phyloP scores from a whole-genome alignment of 352 stramenopile genomes.

The Blastocystis sp. region DNA sequence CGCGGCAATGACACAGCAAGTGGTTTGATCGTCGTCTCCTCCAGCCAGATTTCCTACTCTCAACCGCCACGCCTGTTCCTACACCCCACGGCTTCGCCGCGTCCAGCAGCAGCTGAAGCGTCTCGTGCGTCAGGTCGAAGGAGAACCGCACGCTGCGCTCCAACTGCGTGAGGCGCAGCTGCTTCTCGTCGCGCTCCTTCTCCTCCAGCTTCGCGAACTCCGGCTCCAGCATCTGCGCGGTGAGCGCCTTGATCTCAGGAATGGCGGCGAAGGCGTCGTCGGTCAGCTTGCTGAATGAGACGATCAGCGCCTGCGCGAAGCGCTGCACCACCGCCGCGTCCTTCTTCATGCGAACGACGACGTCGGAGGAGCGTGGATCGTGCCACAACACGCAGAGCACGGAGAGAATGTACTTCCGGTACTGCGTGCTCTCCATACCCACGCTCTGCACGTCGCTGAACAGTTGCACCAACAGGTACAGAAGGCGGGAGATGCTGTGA shows the following conservation, averaged over 20 bases:
- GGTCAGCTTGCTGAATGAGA: conserved; percentile 54
- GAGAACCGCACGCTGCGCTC: conserved; percentile 39
- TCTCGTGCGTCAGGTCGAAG: conserved; percentile 57
- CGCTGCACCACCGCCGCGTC: conserved; percentile 24
- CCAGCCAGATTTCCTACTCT: conserved; percentile 68
- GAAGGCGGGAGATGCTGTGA: background rate
- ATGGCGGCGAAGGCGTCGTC: conserved; percentile 42
- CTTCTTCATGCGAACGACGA: conserved; percentile 45
- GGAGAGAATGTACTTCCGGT: conserved; percentile 49
- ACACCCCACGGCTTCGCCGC: conserved; percentile 40
- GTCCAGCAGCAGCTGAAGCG: conserved; percentile 54
- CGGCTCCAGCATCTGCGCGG: conserved; percentile 9
- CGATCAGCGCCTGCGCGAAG: conserved; percentile 40
- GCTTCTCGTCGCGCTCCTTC: conserved; percentile 60
- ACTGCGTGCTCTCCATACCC: conserved; percentile 38
- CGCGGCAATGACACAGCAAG: conserved; percentile 24
- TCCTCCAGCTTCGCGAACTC: conserved; percentile 37
- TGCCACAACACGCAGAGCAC: conserved; percentile 47
- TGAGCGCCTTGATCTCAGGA: conserved; percentile 55
- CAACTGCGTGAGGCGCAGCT: conserved; percentile 45
- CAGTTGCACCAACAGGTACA: conserved; percentile 6
- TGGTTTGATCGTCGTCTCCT: background rate
- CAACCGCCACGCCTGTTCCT: background rate
- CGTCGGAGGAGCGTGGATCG: background rate
- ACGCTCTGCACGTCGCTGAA: conserved; percentile 56